phyloP scores from a whole-genome alignment of 257 asterid species.

The Agastache rugosa region DNA sequence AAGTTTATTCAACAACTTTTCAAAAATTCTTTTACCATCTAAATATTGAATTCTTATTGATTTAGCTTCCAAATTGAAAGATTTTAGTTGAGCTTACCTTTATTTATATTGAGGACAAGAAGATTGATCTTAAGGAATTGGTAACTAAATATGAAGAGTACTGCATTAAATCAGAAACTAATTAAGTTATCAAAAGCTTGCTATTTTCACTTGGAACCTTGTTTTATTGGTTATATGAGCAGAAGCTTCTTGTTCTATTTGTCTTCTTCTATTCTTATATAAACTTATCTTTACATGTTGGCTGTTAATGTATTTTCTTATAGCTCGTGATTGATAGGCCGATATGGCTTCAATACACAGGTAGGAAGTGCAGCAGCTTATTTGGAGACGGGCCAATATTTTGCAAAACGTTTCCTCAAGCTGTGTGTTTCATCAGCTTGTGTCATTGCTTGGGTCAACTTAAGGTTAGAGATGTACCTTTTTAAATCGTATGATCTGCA shows the following conservation, averaged over 20 bases:
- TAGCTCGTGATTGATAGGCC: background rate
- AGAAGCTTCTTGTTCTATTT: background rate
- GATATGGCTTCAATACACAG: conserved; percentile 45
- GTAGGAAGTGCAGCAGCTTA: conserved; percentile 96
- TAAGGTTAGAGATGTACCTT: conserved; percentile 60
- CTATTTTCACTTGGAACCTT: background rate
- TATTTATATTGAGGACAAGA: background rate
- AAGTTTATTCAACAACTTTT: conserved; percentile 37
- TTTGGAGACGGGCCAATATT: conserved; percentile 68
- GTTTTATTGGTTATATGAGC: background rate
- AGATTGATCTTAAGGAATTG: background rate
- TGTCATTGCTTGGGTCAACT: conserved; percentile 85
- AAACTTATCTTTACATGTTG: background rate
- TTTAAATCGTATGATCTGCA: background rate
- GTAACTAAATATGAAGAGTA: background rate
- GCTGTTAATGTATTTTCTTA: background rate
- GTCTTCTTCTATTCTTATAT: background rate
- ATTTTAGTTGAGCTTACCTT: background rate
- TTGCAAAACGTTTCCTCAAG: conserved; percentile 56
- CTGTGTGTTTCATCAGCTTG: conserved; percentile 76
- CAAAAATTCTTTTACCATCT: background rate
- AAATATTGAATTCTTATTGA: background rate
- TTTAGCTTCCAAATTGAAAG: background rate
- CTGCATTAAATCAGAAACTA: conserved; percentile 7
- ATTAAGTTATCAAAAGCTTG: background rate